Evolutionary conservation across 352 stramenopile species (phyloP).

Genomic region (Phytopythium vexans): DNA sequence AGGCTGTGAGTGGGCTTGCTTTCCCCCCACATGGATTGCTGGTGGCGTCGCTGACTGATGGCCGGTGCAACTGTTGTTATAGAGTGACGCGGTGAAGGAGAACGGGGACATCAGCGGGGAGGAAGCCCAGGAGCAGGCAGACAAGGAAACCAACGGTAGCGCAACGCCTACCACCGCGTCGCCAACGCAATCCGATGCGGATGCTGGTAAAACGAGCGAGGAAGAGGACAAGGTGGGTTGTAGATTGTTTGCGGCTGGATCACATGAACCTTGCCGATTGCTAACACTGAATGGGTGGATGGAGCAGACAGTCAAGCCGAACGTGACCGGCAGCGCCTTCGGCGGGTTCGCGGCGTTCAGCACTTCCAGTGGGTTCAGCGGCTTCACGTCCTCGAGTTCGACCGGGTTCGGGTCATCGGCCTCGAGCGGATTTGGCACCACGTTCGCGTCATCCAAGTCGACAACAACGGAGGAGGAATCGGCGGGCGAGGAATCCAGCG

Average conservation of each 20-base stretch:
- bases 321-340: conserved; percentile 36
- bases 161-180: too few species aligned
- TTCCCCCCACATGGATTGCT: neutral
- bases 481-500: conserved; percentile 5
- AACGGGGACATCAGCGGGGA: too few species aligned
- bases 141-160: too few species aligned
- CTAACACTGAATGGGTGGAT: neutral
- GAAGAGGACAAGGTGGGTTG: conserved; percentile 12
- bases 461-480: neutral
- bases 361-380: conserved; percentile 41
- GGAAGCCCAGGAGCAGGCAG: too few species aligned
- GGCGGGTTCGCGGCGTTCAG: conserved; percentile 53
- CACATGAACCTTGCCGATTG: neutral
- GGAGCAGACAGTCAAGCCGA: conserved; percentile 10
- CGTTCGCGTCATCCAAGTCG: conserved; percentile 3
- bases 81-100: too few species aligned
- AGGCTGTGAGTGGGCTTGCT: neutral
- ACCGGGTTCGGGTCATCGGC: conserved; percentile 19
- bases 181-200: too few species aligned
- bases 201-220: neutral
- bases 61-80: neutral
- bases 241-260: neutral
- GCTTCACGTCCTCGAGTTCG: conserved; percentile 27
- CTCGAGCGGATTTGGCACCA: conserved; percentile 19
- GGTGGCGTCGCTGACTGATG: neutral